These are phyloP conservation scores for Beauveria medogensis DNA, from an alignment of 2,329 filamentous ascomycete genomes.

Conservation along the genomic window DNA sequence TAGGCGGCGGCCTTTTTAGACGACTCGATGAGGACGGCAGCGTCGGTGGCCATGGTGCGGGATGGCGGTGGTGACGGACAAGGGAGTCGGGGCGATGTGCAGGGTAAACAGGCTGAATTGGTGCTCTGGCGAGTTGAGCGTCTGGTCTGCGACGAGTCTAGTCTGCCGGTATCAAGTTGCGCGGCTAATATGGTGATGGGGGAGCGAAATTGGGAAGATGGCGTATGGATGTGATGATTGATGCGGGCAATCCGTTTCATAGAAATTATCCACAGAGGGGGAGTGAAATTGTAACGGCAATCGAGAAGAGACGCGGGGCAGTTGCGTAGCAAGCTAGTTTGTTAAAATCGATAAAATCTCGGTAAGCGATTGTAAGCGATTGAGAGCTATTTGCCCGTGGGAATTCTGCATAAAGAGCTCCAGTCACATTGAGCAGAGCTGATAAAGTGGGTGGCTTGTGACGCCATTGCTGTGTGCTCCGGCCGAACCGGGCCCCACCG, in stretches of 20 bases:
- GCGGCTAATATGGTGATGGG: neutral
- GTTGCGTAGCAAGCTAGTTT: too few species aligned
- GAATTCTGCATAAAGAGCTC: neutral
- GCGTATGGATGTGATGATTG: neutral
- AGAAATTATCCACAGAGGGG: neutral
- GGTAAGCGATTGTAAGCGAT: neutral
- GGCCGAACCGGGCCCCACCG: neutral
- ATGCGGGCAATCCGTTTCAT: neutral
- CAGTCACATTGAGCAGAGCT: neutral
- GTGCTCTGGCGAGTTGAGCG: neutral
- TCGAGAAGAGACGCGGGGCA: too few species aligned
- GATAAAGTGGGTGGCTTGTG: conserved; percentile 1
- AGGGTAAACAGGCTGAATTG: neutral
- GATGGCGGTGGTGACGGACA: neutral
- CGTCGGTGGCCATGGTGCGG: conserved; percentile 28
- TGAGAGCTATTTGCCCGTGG: neutral
- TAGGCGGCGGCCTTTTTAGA: conserved; percentile 70
- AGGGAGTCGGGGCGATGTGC: neutral
- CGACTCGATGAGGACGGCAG: conserved; percentile 48
- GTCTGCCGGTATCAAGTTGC: neutral
- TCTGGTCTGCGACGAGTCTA: neutral
- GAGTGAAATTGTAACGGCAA: neutral
- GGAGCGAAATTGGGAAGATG: neutral
- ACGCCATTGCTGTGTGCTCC: conserved; percentile 1
- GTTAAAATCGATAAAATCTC: neutral